These are phyloP conservation scores for Conringia planisiliqua DNA, from an alignment of 345 rosid genomes.

Conservation along the genomic window DNA sequence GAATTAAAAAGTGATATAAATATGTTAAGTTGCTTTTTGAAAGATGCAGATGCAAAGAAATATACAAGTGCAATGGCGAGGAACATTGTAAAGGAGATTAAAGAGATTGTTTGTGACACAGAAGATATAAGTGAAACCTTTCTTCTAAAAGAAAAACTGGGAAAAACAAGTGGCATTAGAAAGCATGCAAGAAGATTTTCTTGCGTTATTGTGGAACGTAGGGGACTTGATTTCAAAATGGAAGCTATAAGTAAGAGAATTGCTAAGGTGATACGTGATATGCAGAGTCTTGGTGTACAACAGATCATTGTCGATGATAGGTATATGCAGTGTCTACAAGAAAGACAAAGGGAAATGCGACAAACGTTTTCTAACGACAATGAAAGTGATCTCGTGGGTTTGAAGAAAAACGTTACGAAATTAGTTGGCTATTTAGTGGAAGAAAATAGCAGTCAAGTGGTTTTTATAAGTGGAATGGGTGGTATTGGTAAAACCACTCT, in stretches of 20 bases:
- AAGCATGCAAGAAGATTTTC: background rate
- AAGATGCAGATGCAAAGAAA: too few species aligned
- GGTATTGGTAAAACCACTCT: background rate
- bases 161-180: background rate
- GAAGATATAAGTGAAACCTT: slow-evolving; percentile 3
- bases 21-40: too few species aligned
- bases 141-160: background rate
- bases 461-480: slow-evolving; percentile 43
- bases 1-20: too few species aligned
- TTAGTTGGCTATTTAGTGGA: slow-evolving; percentile 21
- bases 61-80: too few species aligned
- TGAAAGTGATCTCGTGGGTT: slow-evolving; percentile 40
- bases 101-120: too few species aligned
- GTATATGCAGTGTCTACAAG: background rate
- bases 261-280: slow-evolving; percentile 11
- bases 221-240: background rate
- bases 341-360: slow-evolving; percentile 10
- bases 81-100: too few species aligned
- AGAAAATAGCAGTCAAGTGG: background rate
- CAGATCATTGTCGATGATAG: background rate
- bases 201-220: background rate
- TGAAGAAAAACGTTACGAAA: slow-evolving; percentile 1
- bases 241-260: slow-evolving; percentile 23
- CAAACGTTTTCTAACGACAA: slow-evolving; percentile 21
- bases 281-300: slow-evolving; percentile 27